Percentiles rank a stretch among this genome's conserved stretches.
These are phyloP conservation scores for Aspergillus sp. DNA, from an alignment of 2,329 filamentous ascomycete genomes.

Conservation along the genomic window DNA sequence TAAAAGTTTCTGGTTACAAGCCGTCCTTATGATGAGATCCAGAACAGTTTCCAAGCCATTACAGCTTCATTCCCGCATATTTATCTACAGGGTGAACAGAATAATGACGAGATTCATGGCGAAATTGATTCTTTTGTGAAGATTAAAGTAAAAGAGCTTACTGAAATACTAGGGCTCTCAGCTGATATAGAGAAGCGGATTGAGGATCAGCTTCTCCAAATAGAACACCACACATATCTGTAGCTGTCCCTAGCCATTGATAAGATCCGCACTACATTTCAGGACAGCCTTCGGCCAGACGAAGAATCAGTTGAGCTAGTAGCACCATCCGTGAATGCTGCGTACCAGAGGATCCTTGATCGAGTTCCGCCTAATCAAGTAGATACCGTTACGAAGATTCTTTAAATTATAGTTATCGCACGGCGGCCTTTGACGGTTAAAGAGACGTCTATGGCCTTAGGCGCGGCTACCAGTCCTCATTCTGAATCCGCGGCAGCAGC, in stretches of 20 bases:
- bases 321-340: slow-evolving; percentile 8
- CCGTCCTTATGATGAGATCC: slow-evolving; percentile 12
- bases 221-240: slow-evolving; percentile 16
- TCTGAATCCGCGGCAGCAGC: not conserved
- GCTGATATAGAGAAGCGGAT: not conserved
- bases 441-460: slow-evolving; percentile 9
- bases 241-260: slow-evolving; percentile 15
- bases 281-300: slow-evolving; percentile 5
- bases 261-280: slow-evolving; percentile 5
- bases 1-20: slow-evolving; percentile 15
- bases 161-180: slow-evolving; percentile 1
- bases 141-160: slow-evolving; percentile 6
- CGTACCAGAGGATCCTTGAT: slow-evolving; percentile 12
- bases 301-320: slow-evolving; percentile 6
- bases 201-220: slow-evolving; percentile 10
- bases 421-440: slow-evolving; percentile 9
- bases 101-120: slow-evolving; percentile 8
- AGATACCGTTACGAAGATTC: slow-evolving; percentile 2
- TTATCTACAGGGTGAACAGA: slow-evolving; percentile 8
- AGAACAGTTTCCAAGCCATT: slow-evolving; percentile 2
- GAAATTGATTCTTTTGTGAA: slow-evolving; percentile 12
- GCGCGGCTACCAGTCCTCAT: slow-evolving; percentile 2
- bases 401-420: slow-evolving; percentile 11
- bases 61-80: slow-evolving; percentile 5
- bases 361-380: slow-evolving; percentile 2